phyloP scores from a whole-genome alignment of 1,284 basidiomycete species.

The Singerocomus inundabilis region DNA sequence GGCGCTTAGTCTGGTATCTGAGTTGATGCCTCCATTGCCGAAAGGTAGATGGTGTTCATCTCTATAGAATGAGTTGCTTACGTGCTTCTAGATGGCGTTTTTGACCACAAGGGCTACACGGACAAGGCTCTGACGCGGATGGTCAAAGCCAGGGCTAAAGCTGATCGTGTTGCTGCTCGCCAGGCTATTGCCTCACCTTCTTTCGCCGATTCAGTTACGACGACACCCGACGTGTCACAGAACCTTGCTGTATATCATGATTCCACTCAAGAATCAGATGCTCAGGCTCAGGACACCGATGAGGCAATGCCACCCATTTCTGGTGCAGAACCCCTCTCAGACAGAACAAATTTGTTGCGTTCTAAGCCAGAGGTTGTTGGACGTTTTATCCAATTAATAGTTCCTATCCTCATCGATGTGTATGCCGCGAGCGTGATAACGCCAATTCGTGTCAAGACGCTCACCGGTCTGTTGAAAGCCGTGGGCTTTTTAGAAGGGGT shows the following conservation, averaged over 20 bases:
- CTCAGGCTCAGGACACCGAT: slow-evolving; percentile 36
- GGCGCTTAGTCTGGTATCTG: slow-evolving; percentile 81
- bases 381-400: slow-evolving; percentile 81
- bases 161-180: slow-evolving; percentile 68
- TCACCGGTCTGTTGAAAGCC: slow-evolving; percentile 85
- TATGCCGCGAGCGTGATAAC: slow-evolving; percentile 91
- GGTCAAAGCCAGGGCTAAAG: slow-evolving; percentile 74
- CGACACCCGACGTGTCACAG: slow-evolving; percentile 24
- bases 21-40: slow-evolving; percentile 87
- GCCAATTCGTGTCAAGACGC: slow-evolving; percentile 81
- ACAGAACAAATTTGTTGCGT: slow-evolving; percentile 70
- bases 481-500: slow-evolving; percentile 82
- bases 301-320: slow-evolving; percentile 28
- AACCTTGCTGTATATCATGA: slow-evolving; percentile 23
- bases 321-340: slow-evolving; percentile 41
- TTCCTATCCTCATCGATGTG: slow-evolving; percentile 92
- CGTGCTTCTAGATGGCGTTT: slow-evolving; percentile 76
- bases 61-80: background rate
- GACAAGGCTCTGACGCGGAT: slow-evolving; percentile 79
- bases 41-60: slow-evolving; percentile 62
- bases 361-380: slow-evolving; percentile 75
- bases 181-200: slow-evolving; percentile 39
- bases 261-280: slow-evolving; percentile 33
- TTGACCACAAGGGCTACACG: slow-evolving; percentile 86
- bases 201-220: slow-evolving; percentile 26